These are phyloP conservation scores for Benincasa hispida DNA, from an alignment of 306 rosid genomes.

Conservation along the genomic window DNA sequence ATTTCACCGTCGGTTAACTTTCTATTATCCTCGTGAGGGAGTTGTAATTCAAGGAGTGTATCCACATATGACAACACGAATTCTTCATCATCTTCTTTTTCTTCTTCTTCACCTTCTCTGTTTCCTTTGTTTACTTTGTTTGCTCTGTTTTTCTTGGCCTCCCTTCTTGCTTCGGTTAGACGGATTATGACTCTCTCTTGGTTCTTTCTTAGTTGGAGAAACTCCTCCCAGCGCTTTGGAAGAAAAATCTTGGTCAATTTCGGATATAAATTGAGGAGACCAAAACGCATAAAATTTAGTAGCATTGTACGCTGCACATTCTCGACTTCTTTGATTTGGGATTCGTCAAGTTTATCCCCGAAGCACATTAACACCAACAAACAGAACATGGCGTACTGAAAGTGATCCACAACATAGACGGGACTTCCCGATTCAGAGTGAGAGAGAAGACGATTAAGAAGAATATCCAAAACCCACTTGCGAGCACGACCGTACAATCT, in stretches of 20 bases:
- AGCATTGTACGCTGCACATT: conserved; percentile 14
- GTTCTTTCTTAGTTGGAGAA: conserved; percentile 17
- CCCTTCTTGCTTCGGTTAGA: conserved; percentile 29
- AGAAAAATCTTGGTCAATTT: conserved; percentile 27
- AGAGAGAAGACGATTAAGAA: background rate
- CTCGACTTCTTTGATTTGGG: conserved; percentile 10
- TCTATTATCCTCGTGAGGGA: conserved; percentile 12
- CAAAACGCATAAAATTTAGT: conserved; percentile 27
- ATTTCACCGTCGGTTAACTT: conserved; percentile 24
- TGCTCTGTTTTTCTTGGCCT: background rate
- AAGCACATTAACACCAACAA: conserved; percentile 7
- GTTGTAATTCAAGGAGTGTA: conserved; percentile 27
- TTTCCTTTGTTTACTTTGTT: background rate
- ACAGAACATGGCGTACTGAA: conserved; percentile 10
- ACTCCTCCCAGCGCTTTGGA: conserved; percentile 24
- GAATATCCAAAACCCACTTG: conserved; percentile 9
- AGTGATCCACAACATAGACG: background rate
- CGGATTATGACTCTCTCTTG: conserved; percentile 24
- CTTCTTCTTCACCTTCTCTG: background rate
- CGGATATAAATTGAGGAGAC: conserved; percentile 33
- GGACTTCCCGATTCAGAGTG: background rate
- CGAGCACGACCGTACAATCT: background rate
- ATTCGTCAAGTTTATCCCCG: conserved; percentile 4
- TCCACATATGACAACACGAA: conserved; percentile 26
- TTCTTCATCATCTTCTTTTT: background rate